These are phyloP conservation scores for Adansonia rubrostipa DNA, from an alignment of 441 rosid genomes.

Conservation along the genomic window DNA sequence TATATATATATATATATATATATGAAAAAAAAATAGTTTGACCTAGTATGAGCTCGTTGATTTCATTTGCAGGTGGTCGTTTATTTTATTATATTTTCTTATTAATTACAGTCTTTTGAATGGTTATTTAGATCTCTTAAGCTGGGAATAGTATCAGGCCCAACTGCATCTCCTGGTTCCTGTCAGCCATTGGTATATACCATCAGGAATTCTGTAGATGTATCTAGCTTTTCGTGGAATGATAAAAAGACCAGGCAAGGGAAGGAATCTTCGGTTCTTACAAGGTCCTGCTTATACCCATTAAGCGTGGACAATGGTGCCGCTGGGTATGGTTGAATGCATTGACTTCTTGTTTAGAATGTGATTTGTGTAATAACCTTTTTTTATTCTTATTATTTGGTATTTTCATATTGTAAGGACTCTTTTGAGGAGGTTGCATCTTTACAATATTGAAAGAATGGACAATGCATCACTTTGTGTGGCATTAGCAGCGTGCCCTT, in stretches of 20 bases:
- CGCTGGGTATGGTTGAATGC: slow-evolving; percentile 54
- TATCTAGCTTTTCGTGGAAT: slow-evolving; percentile 69
- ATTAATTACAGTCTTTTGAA: slow-evolving; percentile 15
- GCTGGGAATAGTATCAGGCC: slow-evolving; percentile 69
- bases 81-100: slow-evolving; percentile 18
- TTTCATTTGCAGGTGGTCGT: background rate
- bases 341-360: slow-evolving; percentile 6
- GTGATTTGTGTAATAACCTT: background rate
- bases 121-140: slow-evolving; percentile 64
- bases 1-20: too few species aligned
- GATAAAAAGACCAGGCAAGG: slow-evolving; percentile 76
- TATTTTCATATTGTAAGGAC: slow-evolving; percentile 48
- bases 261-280: slow-evolving; percentile 69
- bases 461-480: slow-evolving; percentile 56
- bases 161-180: slow-evolving; percentile 46
- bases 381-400: slow-evolving; percentile 29
- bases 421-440: slow-evolving; percentile 74
- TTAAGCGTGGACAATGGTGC: slow-evolving; percentile 49
- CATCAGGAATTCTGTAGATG: slow-evolving; percentile 65
- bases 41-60: slow-evolving; percentile 3
- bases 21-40: background rate
- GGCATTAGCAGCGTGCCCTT: slow-evolving; percentile 68
- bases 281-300: slow-evolving; percentile 73
- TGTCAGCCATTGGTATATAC: slow-evolving; percentile 60
- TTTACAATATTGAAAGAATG: slow-evolving; percentile 66